These are phyloP conservation scores for Thielaviopsis musarum DNA, from an alignment of 2,329 filamentous ascomycete species.

Conservation along the genomic window DNA sequence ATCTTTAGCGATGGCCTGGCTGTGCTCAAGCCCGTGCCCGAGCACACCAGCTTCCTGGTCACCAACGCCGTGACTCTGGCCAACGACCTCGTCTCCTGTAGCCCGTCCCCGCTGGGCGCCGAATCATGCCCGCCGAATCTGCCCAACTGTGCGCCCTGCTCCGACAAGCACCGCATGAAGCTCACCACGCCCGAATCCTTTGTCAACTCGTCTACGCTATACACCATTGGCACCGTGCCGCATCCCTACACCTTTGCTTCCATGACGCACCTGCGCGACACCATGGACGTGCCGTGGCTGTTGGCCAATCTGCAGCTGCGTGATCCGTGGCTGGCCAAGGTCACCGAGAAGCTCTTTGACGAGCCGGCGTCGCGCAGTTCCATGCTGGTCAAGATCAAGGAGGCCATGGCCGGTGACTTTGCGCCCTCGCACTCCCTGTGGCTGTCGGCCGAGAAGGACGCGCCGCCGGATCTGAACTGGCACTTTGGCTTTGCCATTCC, in stretches of 20 bases:
- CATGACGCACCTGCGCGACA: constrained; percentile 44
- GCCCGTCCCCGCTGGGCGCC: constrained; percentile 51
- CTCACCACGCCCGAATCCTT: constrained; percentile 52
- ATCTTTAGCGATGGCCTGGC: constrained; percentile 60
- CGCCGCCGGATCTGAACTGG: constrained; percentile 68
- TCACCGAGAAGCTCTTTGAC: constrained; percentile 52
- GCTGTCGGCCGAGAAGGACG: constrained; percentile 52
- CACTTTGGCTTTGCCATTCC: constrained; percentile 75
- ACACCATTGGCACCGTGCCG: constrained; percentile 73
- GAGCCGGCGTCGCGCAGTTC: constrained; percentile 29
- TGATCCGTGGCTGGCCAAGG: constrained; percentile 59
- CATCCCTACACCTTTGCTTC: constrained; percentile 76
- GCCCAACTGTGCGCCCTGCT: constrained; percentile 58
- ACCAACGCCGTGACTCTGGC: constrained; percentile 57
- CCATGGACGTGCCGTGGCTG: constrained; percentile 47
- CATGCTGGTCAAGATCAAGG: constrained; percentile 62
- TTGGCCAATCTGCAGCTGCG: constrained; percentile 47
- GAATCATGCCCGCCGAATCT: constrained; percentile 68
- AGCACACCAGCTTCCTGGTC: constrained; percentile 58
- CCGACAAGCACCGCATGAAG: constrained; percentile 43
- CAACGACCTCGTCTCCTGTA: constrained; percentile 57
- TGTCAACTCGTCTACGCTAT: constrained; percentile 53
- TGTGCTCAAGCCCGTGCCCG: constrained; percentile 62
- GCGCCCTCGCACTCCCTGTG: constrained; percentile 50
- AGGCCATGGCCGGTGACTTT: constrained; percentile 54